These are phyloP conservation scores for Exserohilum rostratum DNA, from an alignment of 2,329 filamentous ascomycete genomes.

Conservation along the genomic window DNA sequence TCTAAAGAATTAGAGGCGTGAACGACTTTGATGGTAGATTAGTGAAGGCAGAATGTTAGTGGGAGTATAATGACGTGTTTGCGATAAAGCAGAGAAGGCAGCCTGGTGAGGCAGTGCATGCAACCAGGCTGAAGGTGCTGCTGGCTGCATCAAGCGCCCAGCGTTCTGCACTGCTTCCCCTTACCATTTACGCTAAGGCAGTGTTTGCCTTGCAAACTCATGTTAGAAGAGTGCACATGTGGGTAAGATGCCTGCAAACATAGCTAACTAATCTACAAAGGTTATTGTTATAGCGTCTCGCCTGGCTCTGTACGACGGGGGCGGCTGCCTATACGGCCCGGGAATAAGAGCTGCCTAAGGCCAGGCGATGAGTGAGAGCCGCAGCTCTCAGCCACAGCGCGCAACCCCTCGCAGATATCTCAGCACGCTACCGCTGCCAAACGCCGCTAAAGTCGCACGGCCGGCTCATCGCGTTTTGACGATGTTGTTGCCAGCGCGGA, in stretches of 20 bases:
- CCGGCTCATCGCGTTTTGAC: no score
- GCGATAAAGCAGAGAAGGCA: slow-evolving; percentile 7
- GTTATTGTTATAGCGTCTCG: neutral
- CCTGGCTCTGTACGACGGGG: neutral
- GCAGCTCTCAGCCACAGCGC: neutral
- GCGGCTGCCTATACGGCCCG: neutral
- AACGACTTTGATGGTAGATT: neutral
- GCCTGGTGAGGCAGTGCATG: slow-evolving; percentile 8
- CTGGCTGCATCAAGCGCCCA: neutral
- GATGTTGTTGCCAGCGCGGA: no score
- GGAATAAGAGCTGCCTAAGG: neutral
- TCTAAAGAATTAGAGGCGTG: neutral
- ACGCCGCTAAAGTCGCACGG: no score
- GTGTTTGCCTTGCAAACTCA: neutral
- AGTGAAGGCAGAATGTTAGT: neutral
- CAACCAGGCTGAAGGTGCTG: neutral
- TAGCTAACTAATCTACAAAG: neutral
- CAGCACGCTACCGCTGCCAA: no score
- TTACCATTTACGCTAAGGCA: neutral
- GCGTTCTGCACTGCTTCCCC: neutral
- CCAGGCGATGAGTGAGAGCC: neutral
- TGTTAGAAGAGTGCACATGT: neutral
- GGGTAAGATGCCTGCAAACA: neutral
- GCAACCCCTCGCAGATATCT: no score
- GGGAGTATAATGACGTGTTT: neutral